phyloP scores from a whole-genome alignment of 345 rosid species.

The Sonneratia alba region DNA sequence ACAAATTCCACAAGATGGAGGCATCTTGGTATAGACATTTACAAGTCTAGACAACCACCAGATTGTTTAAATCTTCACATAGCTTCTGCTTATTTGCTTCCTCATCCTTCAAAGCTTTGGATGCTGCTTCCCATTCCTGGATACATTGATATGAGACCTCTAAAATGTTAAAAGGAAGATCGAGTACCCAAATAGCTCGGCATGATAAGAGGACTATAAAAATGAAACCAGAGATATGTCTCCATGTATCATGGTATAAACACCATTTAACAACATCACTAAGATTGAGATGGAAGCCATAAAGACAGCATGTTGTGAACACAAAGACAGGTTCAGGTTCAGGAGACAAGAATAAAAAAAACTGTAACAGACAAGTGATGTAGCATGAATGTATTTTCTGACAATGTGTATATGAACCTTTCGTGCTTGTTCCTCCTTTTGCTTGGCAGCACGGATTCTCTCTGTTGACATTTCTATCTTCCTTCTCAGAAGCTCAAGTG shows the following conservation, averaged over 20 bases:
- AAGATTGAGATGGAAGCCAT: not conserved
- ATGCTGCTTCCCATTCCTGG: slow-evolving; percentile 67
- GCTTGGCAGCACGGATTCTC: slow-evolving; percentile 56
- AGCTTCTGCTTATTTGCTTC: slow-evolving; percentile 70
- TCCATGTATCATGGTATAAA: not conserved
- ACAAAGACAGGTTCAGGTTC: not conserved
- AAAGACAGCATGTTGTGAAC: too few relatives aligned
- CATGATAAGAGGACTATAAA: not conserved
- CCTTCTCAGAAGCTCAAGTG: slow-evolving; percentile 81
- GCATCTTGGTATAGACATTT: not conserved
- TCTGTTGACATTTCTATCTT: slow-evolving; percentile 76
- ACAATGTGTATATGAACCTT: slow-evolving; percentile 39
- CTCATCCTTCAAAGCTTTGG: slow-evolving; percentile 57
- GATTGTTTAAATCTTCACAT: slow-evolving; percentile 64
- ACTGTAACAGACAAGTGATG: not conserved
- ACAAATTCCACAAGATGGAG: not conserved
- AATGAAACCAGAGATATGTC: not conserved
- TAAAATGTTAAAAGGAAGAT: not conserved
- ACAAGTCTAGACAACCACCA: slow-evolving; percentile 31
- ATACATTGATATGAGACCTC: not conserved
- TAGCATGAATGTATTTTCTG: not conserved
- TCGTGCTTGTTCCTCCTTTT: slow-evolving; percentile 65
- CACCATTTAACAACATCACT: not conserved
- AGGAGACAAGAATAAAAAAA: not conserved
- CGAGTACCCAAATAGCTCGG: too few relatives aligned